Base-by-base conservation (phyloP, 2,329 filamentous ascomycete species). In the Calcarisporium arbuscula region DNA sequence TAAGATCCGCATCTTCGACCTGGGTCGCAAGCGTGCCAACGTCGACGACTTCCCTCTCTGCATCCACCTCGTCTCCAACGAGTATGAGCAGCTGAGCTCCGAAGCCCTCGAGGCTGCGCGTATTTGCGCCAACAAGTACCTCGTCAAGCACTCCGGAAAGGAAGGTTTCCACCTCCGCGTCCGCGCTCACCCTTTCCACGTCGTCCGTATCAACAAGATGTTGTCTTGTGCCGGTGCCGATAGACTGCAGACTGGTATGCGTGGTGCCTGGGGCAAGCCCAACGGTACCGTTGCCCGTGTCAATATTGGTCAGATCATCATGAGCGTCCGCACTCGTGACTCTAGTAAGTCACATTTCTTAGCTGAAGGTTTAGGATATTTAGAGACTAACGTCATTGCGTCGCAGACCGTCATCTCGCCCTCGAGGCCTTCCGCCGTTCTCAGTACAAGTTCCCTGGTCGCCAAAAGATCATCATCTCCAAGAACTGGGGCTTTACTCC, bases 201-300 rank as follows among this genome's bases (percentile, higher is more conserved):
- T 98, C 73, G 85, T 98, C 79, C 92, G 92, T 74, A 98, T 98
- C 89, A 98, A 98, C 88, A 98, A 98, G 85, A 98, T 98, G 92
- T 90, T 98, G 87, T 96, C 92, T 65, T 98, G 92, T 72, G 92
- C 92, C 63, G 92, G 92, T 80, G 92, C 92, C 82, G 92, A 98
- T 96, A 88, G 92, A 84, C 79, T 98, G 71, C 92, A 98, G 75
- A 98, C 92, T 57, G 92, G 92, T 79, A 98, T 98, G 92, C 90
- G 92, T 84, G 92, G 92, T 82, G 92, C 92, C 58, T 98, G 88
- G 82, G 92, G 92, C 65, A 98, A 98, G 84, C 92, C 92, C 69
- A 94, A 96, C 80, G 92, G 92, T 66, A 83, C 80, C 61, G 92
- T 98, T 63, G 92, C 92, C 68, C 92, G 92, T 85, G 90, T 98